Evolutionary conservation across 139 green algal species (phyloP), one percentile per base, ranked within the genome.

Genomic region (Desmodesmus armatus): DNA sequence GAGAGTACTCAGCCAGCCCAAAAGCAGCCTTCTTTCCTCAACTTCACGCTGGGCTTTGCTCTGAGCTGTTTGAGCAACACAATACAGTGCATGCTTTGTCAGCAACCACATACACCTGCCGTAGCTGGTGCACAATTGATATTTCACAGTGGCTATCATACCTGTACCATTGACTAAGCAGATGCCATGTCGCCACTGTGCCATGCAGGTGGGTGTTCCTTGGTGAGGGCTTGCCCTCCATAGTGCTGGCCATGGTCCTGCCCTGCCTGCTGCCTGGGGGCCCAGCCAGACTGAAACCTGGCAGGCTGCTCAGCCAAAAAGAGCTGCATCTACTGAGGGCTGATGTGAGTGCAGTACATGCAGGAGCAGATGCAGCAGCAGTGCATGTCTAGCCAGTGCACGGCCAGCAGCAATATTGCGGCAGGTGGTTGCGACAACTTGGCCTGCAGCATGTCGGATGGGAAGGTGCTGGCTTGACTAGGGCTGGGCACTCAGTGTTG

Each of bases 131-230:
- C 58, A 62, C n/a, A n/a, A n/a, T n/a, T n/a, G n/a, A n/a, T n/a
- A n/a, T n/a, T n/a, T n/a, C n/a, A n/a, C n/a, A n/a, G n/a, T n/a
- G n/a, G n/a, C n/a, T n/a, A n/a, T n/a, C n/a, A n/a, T n/a, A n/a
- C n/a, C n/a, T n/a, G n/a, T n/a, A n/a, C n/a, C n/a, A n/a, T n/a
- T n/a, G n/a, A n/a, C n/a, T n/a, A n/a, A n/a, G n/a, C n/a, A n/a
- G n/a, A n/a, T n/a, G n/a, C n/a, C n/a, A n/a, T n/a, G n/a, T n/a
- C n/a, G n/a, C n/a, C n/a, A n/a, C n/a, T n/a, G n/a, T n/a, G n/a
- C n/a, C n/a, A n/a, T n/a, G n/a, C n/a, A n/a, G n/a, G 66, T 74
- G 66, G 66, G 58, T 88, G 13, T 78, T 84, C 40, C 35, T 88
- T 3, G 62, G 27, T 3, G 85, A 89, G 44, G 85, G 78, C 13